phyloP scores from a whole-genome alignment of 176 grass and related monocot species.

The Dactylis glomerata region DNA sequence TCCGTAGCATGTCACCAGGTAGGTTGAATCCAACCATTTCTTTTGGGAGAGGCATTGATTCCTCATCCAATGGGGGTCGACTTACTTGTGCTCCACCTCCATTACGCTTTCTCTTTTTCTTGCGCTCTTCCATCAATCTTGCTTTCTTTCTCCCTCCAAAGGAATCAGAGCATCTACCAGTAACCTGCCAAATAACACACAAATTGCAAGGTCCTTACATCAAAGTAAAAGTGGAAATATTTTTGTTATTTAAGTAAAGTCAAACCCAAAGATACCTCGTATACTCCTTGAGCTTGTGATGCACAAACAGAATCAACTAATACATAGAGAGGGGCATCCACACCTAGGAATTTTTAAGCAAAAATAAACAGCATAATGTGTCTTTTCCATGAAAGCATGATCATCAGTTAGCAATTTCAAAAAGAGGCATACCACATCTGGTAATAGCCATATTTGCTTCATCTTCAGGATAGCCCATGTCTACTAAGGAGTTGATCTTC shows the following conservation, averaged over 20 bases:
- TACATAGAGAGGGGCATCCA: constrained; percentile 49
- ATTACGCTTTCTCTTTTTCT: constrained; percentile 44
- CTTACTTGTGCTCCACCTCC: constrained; percentile 23
- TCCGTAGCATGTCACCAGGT: constrained; percentile 31
- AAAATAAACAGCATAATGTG: constrained; percentile 18
- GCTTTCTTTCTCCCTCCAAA: constrained; percentile 24
- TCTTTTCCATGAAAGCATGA: background rate
- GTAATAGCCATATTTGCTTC: constrained; percentile 57
- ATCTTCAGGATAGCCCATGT: constrained; percentile 70
- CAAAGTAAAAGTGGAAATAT: background rate
- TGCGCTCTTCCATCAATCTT: constrained; percentile 19
- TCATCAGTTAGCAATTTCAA: background rate
- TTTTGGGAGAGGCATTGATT: constrained; percentile 42
- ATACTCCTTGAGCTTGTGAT: constrained; percentile 47
- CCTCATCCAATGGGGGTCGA: constrained; percentile 26
- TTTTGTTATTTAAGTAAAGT: background rate
- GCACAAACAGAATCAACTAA: constrained; percentile 74
- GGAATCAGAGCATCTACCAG: background rate
- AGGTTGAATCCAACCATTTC: constrained; percentile 78
- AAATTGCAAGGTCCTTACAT: background rate
- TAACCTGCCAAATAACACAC: constrained; percentile 35
- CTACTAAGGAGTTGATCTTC: constrained; percentile 53
- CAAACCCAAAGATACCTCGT: constrained; percentile 43
- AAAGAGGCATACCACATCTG: constrained; percentile 78
- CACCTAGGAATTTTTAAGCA: constrained; percentile 49